These are phyloP conservation scores for Trichoderma endophyticum DNA, from an alignment of 2,329 filamentous ascomycete species.

Conservation along the genomic window DNA sequence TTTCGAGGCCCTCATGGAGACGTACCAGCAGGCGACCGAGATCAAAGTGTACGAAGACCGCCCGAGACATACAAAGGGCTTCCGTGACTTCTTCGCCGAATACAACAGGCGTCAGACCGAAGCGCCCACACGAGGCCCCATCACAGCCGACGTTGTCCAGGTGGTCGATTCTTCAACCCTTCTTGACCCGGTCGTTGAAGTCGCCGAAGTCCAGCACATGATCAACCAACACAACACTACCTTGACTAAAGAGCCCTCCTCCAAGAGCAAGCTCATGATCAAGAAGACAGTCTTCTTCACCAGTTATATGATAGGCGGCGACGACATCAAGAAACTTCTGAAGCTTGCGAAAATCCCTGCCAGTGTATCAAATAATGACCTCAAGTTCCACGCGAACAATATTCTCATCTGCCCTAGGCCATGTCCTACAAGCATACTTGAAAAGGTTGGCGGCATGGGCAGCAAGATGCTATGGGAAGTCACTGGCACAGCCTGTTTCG, in stretches of 20 bases:
- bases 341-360: conserved; percentile 64
- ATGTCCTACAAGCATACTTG: conserved; percentile 67
- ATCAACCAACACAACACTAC: conserved; percentile 80
- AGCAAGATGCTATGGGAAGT: conserved; percentile 82
- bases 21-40: conserved; percentile 78
- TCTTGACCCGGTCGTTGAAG: conserved; percentile 74
- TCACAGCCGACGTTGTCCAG: conserved; percentile 78
- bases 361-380: conserved; percentile 62
- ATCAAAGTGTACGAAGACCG: conserved; percentile 72
- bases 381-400: conserved; percentile 82
- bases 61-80: conserved; percentile 68
- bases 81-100: conserved; percentile 76
- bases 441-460: conserved; percentile 84
- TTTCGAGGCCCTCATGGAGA: conserved; percentile 76
- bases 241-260: conserved; percentile 31
- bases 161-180: conserved; percentile 72
- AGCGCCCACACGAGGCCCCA: conserved; percentile 56
- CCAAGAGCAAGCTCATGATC: conserved; percentile 59
- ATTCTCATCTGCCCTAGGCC: conserved; percentile 84
- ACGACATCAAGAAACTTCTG: conserved; percentile 70
- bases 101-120: conserved; percentile 63
- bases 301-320: conserved; percentile 75
- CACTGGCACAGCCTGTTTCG: conserved; percentile 68
- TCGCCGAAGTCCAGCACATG: conserved; percentile 82
- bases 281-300: conserved; percentile 90